A percentile compares a stretch with the other conserved stretches of the same genome.
These are phyloP conservation scores for Ocimum tenuiflorum DNA, from an alignment of 257 asterid species.

Conservation along the genomic window DNA sequence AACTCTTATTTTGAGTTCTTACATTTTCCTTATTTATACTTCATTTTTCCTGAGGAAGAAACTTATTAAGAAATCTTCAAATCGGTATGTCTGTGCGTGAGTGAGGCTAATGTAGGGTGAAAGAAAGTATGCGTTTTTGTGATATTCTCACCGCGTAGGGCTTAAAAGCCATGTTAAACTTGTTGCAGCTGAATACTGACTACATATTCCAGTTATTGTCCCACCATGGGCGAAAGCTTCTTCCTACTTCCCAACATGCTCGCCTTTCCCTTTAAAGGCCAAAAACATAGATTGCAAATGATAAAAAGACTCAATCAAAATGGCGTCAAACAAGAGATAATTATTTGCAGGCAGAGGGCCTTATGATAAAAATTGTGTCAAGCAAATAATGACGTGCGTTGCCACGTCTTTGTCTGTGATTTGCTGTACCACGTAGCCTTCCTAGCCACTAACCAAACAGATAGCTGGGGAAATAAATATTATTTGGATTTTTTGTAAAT, in stretches of 20 bases:
- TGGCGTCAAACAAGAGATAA: not conserved
- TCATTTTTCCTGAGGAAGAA: not conserved
- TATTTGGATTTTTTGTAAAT: not conserved
- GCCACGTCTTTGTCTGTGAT: not conserved
- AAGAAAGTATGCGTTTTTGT: no score
- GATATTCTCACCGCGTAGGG: no score
- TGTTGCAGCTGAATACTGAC: no score
- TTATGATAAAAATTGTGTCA: not conserved
- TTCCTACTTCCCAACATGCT: not conserved
- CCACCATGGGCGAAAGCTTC: not conserved
- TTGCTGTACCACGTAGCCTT: not conserved
- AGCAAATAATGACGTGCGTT: not conserved
- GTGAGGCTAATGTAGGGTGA: not conserved
- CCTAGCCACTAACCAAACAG: not conserved
- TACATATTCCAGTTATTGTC: not conserved
- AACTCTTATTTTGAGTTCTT: slow-evolving; percentile 3
- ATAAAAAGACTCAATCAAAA: not conserved
- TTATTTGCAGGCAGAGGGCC: not conserved
- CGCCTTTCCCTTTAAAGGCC: not conserved
- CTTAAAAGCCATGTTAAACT: no score
- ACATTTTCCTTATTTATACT: not conserved
- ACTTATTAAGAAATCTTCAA: not conserved
- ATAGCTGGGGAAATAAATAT: not conserved
- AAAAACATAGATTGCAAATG: no score
- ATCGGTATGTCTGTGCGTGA: not conserved